These are phyloP conservation scores for Phaeosphaeria sp. DNA, from an alignment of 2,329 filamentous ascomycete genomes.

Conservation along the genomic window DNA sequence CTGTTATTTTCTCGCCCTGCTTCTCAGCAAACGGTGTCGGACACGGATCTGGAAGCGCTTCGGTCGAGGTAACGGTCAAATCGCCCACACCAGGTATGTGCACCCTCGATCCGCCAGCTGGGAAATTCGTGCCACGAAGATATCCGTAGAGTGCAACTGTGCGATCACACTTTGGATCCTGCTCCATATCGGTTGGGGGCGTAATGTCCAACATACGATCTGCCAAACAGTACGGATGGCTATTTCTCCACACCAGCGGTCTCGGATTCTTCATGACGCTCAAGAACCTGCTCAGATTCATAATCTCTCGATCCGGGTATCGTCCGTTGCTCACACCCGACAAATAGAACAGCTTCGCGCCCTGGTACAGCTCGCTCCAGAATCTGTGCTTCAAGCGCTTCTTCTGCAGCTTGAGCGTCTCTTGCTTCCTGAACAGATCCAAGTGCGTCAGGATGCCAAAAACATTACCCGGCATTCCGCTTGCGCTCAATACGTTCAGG, in stretches of 20 bases:
- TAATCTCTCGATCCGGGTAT: slow-evolving; percentile 94
- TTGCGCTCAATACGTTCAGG: slow-evolving; percentile 88
- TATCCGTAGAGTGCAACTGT: slow-evolving; percentile 93
- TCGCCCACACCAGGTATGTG: slow-evolving; percentile 94
- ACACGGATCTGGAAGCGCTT: slow-evolving; percentile 90
- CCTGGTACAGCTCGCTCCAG: slow-evolving; percentile 96
- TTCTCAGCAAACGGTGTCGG: slow-evolving; percentile 92
- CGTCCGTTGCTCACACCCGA: slow-evolving; percentile 95
- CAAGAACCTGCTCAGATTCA: slow-evolving; percentile 93
- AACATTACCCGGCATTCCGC: slow-evolving; percentile 97
- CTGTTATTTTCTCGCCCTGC: slow-evolving; percentile 80
- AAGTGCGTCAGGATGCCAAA: slow-evolving; percentile 97
- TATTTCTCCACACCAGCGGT: slow-evolving; percentile 95
- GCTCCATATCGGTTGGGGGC: slow-evolving; percentile 88
- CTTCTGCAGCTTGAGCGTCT: slow-evolving; percentile 89
- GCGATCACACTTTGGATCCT: slow-evolving; percentile 86
- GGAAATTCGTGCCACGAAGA: slow-evolving; percentile 91
- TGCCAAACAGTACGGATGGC: slow-evolving; percentile 90
- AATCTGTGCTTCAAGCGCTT: slow-evolving; percentile 94
- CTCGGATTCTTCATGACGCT: slow-evolving; percentile 99
- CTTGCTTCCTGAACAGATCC: slow-evolving; percentile 93
- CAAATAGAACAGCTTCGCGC: slow-evolving; percentile 95
- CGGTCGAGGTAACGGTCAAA: slow-evolving; percentile 80
- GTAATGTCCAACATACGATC: slow-evolving; percentile 97
- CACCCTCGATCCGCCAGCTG: slow-evolving; percentile 81